These are phyloP conservation scores for Cercospora brassicicola DNA, from an alignment of 2,329 filamentous ascomycete genomes.

Conservation along the genomic window DNA sequence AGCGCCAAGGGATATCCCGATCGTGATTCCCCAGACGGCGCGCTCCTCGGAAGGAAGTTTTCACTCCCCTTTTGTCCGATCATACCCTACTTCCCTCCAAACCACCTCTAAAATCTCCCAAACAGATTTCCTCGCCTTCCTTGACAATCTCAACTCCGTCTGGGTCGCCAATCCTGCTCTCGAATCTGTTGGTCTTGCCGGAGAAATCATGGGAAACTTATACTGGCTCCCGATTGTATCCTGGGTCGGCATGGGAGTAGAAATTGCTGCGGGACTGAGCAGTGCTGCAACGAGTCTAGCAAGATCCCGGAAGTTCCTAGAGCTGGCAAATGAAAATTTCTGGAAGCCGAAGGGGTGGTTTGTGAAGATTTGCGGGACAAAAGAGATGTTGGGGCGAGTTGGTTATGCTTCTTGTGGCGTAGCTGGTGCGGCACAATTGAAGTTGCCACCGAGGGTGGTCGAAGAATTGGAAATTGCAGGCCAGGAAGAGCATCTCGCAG, in stretches of 20 bases:
- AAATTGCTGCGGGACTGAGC: slow-evolving; percentile 20
- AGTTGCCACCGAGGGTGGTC: background rate
- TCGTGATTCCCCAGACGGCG: background rate
- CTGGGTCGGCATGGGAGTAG: slow-evolving; percentile 26
- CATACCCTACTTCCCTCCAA: background rate
- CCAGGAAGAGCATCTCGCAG: background rate
- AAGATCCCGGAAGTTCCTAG: slow-evolving; percentile 13
- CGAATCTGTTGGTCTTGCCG: slow-evolving; percentile 28
- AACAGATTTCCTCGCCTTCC: slow-evolving; percentile 32
- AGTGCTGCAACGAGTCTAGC: slow-evolving; percentile 15
- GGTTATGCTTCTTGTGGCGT: background rate
- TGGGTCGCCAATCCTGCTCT: slow-evolving; percentile 34
- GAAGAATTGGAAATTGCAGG: background rate
- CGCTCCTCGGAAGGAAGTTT: background rate
- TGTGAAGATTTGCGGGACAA: slow-evolving; percentile 5
- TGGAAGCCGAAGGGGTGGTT: slow-evolving; percentile 13
- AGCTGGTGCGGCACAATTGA: background rate
- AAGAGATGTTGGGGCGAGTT: slow-evolving; percentile 18
- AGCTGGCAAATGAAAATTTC: slow-evolving; percentile 12
- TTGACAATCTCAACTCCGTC: slow-evolving; percentile 35
- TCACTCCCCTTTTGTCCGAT: background rate
- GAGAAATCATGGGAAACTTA: slow-evolving; percentile 26
- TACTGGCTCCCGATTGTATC: slow-evolving; percentile 29
- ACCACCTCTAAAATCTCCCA: background rate
- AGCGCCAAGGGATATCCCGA: background rate